Conservation (phyloP, 2,329 filamentous ascomycete genomes). For the Penicillium sp. region DNA sequence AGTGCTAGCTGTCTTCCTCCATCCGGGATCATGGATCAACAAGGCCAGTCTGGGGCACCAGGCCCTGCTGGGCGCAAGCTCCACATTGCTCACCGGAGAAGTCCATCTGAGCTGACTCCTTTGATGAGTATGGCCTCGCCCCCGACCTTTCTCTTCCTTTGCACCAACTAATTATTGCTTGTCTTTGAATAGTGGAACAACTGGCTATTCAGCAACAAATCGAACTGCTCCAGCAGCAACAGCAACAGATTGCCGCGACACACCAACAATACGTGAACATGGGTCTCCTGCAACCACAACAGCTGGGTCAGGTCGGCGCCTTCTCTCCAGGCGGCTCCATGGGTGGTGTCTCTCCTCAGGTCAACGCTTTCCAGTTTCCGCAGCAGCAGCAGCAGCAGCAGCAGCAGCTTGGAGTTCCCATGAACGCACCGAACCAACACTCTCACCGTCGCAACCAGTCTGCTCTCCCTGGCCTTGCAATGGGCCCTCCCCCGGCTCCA, state of each 20-base stretch:
- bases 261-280: slow-evolving; percentile 98
- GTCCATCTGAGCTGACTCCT: slow-evolving; percentile 94
- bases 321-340: slow-evolving; percentile 72
- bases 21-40: slow-evolving; percentile 62
- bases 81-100: slow-evolving; percentile 95
- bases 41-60: slow-evolving; percentile 57
- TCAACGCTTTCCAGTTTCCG: slow-evolving; percentile 84
- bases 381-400: slow-evolving; percentile 72
- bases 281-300: slow-evolving; percentile 87
- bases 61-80: slow-evolving; percentile 85
- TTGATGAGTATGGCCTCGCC: slow-evolving; percentile 80
- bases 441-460: slow-evolving; percentile 98
- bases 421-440: slow-evolving; percentile 76
- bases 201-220: slow-evolving; percentile 97
- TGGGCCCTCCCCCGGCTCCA: slow-evolving; percentile 89
- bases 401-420: slow-evolving; percentile 68
- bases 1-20: slow-evolving; percentile 22
- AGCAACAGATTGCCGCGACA: slow-evolving; percentile 94
- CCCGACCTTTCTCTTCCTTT: neutral
- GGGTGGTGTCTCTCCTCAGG: slow-evolving; percentile 73
- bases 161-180: neutral
- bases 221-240: slow-evolving; percentile 93
- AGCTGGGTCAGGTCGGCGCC: slow-evolving; percentile 70
- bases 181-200: slow-evolving; percentile 75
- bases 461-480: slow-evolving; percentile 86